Evolutionary conservation across 2,329 filamentous ascomycete species (phyloP), one percentile per base, ranked within the genome.

Genomic region (Penicillium nordicum): DNA sequence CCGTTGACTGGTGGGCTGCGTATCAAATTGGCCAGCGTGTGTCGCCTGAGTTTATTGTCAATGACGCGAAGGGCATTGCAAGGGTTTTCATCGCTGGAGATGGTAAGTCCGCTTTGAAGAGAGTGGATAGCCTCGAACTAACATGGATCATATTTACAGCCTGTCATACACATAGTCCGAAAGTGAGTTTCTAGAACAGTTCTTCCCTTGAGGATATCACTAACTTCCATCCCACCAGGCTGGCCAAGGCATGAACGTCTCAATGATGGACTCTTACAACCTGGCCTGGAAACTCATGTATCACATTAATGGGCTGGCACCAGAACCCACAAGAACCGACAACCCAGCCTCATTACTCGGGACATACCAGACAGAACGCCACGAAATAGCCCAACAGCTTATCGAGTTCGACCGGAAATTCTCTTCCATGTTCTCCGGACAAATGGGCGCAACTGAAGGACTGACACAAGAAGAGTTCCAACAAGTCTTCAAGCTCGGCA

Each of bases 191-290:
- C 29, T 6, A 52, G 47, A 5, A 7, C 11, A 21, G 25, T 21
- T 14, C 25, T 42, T 25, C 45, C 6, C 9, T 32, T 4, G 14
- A 21, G 9, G 12, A 14, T 5, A 11, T 23, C 2, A 18, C 50
- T 52, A 18, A 53, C 32, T 14, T 14, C 6, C 2, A 30, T 23
- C 2, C 7, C 40, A 38, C 9, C 30, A 76, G 77, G 88, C 87
- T 36, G 88, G 88, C 1, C 88, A 90, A 72, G 88, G 88, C 29
- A 91, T 90, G 88, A 91, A 91, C 66, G 88, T 88, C 1, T 88
- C 87, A 3, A 90, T 91, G 74, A 78, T 89, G 49, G 88, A 77
- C 56, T 75, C 68, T 0, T 70, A 72, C 66, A 76, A 77, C 40
- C 62, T 76, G 3, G 72, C 69, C 5, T 76, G 74, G 74, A 76